Evolutionary conservation across 2,329 filamentous ascomycete species (phyloP), one percentile per base, ranked within the genome.

Genomic region (Sporothrix humicola): DNA sequence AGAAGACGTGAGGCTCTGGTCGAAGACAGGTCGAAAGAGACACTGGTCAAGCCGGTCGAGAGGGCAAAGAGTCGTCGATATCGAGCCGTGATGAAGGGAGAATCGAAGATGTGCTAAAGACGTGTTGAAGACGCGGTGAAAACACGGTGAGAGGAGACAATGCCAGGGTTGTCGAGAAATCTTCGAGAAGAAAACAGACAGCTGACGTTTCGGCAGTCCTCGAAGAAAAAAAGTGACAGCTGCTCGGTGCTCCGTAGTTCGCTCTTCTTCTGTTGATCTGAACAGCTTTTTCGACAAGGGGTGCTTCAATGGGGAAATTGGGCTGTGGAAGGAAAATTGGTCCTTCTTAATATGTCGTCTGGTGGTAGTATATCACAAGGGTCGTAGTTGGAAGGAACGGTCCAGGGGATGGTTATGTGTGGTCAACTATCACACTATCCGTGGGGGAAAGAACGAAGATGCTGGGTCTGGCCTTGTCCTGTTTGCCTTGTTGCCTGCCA

Each of bases 291-390:
- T 37, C 31, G n/a, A 46, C 9, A 48, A 46, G n/a, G 50, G 31
- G 31, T 15, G 15, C 1, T 46, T 26, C 48, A 44, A 44, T 44
- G 26, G 52, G 44, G 20, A 59, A 59, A 58, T 48, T 58, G 54
- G 31, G 52, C 54, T 70, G 52, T 12, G 31, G 26, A 50, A 15
- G 54, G 13, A 48, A 63, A 52, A 20, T 52, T 71, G 56, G 26
- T 46, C 42, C 37, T 31, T 61, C 48, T 46, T 46, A 46, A 70
- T 68, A 54, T 54, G 48, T 70, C 37, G 68, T 70, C 31, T 17
- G 17, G 50, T 58, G n/a, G 50, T 12, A 17, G 48, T 69, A 69
- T 69, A 56, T 69, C 50, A 56, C 68, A 56, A 70, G 68, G 68
- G 52, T 70, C 52, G 52, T 56, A 8, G 20, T 31, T 26, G 48